These are phyloP conservation scores for Lichenothelia convexa DNA, from an alignment of 495 filamentous ascomycete genomes.

Conservation along the genomic window DNA sequence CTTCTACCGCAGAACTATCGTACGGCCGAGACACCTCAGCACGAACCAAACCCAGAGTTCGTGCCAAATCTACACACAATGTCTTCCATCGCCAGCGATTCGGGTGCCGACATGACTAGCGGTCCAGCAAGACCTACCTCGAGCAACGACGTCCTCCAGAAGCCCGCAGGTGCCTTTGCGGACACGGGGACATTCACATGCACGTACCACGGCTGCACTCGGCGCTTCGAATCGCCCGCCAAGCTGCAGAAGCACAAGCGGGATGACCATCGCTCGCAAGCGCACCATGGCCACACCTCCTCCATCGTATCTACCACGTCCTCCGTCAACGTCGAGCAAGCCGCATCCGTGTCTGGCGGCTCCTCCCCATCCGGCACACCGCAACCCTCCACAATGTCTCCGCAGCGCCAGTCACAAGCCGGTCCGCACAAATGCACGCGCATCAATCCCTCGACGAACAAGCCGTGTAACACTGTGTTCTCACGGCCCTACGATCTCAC, in stretches of 20 bases:
- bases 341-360: slow-evolving; percentile 24
- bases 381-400: slow-evolving; percentile 33
- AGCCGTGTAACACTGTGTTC: slow-evolving; percentile 91
- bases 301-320: not conserved
- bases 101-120: slow-evolving; percentile 7
- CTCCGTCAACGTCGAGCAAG: slow-evolving; percentile 12
- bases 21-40: slow-evolving; percentile 6
- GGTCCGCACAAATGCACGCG: slow-evolving; percentile 81
- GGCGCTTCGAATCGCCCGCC: slow-evolving; percentile 69
- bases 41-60: slow-evolving; percentile 36
- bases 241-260: slow-evolving; percentile 91
- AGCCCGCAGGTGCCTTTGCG: slow-evolving; percentile 45
- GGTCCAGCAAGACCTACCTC: slow-evolving; percentile 13
- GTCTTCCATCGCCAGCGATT: slow-evolving; percentile 46
- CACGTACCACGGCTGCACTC: slow-evolving; percentile 77
- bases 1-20: slow-evolving; percentile 6
- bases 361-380: slow-evolving; percentile 21
- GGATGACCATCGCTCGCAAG: slow-evolving; percentile 62
- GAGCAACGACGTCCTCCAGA: slow-evolving; percentile 17
- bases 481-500: slow-evolving; percentile 97
- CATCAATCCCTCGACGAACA: slow-evolving; percentile 87
- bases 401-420: slow-evolving; percentile 56
- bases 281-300: slow-evolving; percentile 9
- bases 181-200: slow-evolving; percentile 87
- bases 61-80: slow-evolving; percentile 42